These are phyloP conservation scores for Lathyrus oleraceus DNA, from an alignment of 306 rosid species.

Conservation along the genomic window DNA sequence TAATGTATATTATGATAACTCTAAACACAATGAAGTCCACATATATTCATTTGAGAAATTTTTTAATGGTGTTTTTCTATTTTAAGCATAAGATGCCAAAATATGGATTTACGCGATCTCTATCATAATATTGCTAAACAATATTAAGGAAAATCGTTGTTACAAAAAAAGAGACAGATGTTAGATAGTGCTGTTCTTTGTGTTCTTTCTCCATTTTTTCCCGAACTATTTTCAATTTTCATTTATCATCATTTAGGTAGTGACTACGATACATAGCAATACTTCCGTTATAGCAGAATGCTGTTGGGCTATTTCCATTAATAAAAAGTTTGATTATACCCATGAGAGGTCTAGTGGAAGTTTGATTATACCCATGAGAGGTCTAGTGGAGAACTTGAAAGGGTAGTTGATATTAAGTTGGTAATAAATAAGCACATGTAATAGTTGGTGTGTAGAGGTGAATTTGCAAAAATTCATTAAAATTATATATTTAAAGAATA, in stretches of 20 bases:
- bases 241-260: conserved; percentile 2
- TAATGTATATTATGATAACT: not conserved
- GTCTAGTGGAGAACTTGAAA: too few relatives aligned
- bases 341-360: too few relatives aligned
- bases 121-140: not conserved
- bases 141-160: not conserved
- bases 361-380: too few relatives aligned
- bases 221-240: conserved; percentile 32
- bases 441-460: too few relatives aligned
- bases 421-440: too few relatives aligned
- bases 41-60: not conserved
- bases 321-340: too few relatives aligned
- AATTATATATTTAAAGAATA: too few relatives aligned
- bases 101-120: not conserved
- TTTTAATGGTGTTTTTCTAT: not conserved
- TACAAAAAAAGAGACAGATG: not conserved
- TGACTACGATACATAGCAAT: not conserved
- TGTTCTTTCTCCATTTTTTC: conserved; percentile 2
- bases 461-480: too few relatives aligned
- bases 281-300: too few relatives aligned
- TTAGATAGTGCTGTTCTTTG: not conserved
- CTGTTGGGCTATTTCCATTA: too few relatives aligned
- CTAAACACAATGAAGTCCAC: conserved; percentile 23
- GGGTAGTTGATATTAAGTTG: too few relatives aligned
- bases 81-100: conserved; percentile 25